phyloP scores from a whole-genome alignment of 805 yeast species.

The Kregervanrija pseudodelftensis region DNA sequence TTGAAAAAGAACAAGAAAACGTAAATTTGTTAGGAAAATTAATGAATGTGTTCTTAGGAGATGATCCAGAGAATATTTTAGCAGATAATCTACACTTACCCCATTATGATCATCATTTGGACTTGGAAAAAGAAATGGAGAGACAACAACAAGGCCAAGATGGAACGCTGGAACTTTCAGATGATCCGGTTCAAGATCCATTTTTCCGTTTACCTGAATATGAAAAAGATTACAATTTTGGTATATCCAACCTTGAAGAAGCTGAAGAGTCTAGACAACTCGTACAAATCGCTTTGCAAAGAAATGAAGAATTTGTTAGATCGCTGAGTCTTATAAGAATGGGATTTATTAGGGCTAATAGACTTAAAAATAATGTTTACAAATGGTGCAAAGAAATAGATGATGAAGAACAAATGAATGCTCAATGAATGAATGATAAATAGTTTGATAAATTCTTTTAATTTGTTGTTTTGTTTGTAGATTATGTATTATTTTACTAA shows the following conservation, averaged over 20 bases:
- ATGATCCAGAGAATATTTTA: constrained; percentile 62
- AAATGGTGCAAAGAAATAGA: constrained; percentile 86
- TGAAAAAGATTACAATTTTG: constrained; percentile 41
- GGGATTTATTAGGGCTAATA: constrained; percentile 72
- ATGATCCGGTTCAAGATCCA: constrained; percentile 36
- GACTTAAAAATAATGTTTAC: constrained; percentile 60
- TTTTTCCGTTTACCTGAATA: constrained; percentile 60
- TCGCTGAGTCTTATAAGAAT: constrained; percentile 66
- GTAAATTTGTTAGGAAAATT: constrained; percentile 66
- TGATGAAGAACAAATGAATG: constrained; percentile 33
- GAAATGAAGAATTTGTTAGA: constrained; percentile 79
- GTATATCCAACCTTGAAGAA: constrained; percentile 39
- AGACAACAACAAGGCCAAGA: constrained; percentile 15
- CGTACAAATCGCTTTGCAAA: constrained; percentile 72
- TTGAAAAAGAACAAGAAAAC: constrained; percentile 74
- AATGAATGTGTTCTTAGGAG: constrained; percentile 78
- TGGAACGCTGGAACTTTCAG: constrained; percentile 13
- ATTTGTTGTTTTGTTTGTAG: no score
- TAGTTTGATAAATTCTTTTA: no score
- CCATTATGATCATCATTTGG: constrained; percentile 59
- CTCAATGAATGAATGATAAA: no score
- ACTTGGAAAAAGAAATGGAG: constrained; percentile 20
- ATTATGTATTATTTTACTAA: neutral
- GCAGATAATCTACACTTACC: constrained; percentile 63
- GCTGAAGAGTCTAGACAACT: constrained; percentile 68